phyloP scores from a whole-genome alignment of 192 early-diverging fungal species.

The Coemansia sp. region DNA sequence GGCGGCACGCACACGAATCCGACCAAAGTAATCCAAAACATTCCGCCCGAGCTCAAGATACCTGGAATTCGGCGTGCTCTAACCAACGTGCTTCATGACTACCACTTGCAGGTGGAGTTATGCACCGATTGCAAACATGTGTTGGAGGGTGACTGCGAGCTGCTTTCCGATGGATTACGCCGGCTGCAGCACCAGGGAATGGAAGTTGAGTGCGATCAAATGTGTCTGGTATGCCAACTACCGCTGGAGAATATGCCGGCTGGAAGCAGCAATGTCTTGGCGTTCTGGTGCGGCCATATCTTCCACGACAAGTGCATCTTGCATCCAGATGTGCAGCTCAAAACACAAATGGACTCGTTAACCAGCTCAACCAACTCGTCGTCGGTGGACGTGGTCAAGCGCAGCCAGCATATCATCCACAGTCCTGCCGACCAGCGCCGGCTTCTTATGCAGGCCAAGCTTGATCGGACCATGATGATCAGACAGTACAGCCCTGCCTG shows the following conservation, averaged over 20 bases:
- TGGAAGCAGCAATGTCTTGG: slow-evolving; percentile 47
- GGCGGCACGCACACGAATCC: slow-evolving; percentile 86
- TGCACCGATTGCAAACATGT: slow-evolving; percentile 90
- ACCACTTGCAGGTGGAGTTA: slow-evolving; percentile 86
- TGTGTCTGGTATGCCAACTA: slow-evolving; percentile 39
- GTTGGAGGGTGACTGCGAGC: slow-evolving; percentile 80
- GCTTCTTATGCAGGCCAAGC: slow-evolving; percentile 36
- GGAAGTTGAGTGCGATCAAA: slow-evolving; percentile 53
- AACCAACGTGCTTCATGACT: slow-evolving; percentile 89
- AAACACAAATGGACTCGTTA: slow-evolving; percentile 24
- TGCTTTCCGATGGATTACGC: slow-evolving; percentile 70
- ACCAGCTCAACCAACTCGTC: neutral
- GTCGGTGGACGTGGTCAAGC: neutral
- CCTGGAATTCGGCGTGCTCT: slow-evolving; percentile 78
- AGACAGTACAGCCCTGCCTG: slow-evolving; percentile 26
- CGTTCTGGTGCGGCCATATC: slow-evolving; percentile 91
- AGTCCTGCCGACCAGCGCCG: slow-evolving; percentile 25
- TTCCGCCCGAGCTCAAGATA: slow-evolving; percentile 78
- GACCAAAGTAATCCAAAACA: slow-evolving; percentile 71
- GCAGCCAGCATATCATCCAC: slow-evolving; percentile 14
- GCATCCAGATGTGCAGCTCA: slow-evolving; percentile 53
- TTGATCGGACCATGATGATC: slow-evolving; percentile 42
- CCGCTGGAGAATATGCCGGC: slow-evolving; percentile 42
- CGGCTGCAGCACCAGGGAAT: slow-evolving; percentile 68
- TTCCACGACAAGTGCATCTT: slow-evolving; percentile 87